These are phyloP conservation scores for Neoarthrinium moseri DNA, from an alignment of 2,329 filamentous ascomycete species.

Conservation along the genomic window DNA sequence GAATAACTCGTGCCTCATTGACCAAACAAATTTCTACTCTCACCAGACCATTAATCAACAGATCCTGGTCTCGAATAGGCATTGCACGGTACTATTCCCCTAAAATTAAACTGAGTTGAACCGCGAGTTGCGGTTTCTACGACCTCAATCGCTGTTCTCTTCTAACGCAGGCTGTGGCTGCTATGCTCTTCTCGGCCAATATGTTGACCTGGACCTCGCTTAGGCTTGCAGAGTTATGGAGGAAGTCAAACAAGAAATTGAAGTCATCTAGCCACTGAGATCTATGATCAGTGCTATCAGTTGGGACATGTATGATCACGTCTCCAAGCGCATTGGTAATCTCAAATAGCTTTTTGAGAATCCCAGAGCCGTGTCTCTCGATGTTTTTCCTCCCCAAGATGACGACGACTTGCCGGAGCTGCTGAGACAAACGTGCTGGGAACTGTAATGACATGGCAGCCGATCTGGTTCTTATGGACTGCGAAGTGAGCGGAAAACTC, in stretches of 20 bases:
- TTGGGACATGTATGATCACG: constrained; percentile 1
- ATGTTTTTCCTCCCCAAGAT: not conserved
- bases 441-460: constrained; percentile 3
- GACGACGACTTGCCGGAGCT: not conserved
- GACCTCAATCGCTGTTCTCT: too few relatives aligned
- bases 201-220: not conserved
- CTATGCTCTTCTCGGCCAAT: not conserved
- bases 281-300: not conserved
- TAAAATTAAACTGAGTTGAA: too few relatives aligned
- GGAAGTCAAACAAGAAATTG: not conserved
- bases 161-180: not conserved
- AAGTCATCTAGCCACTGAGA: constrained; percentile 1
- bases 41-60: too few relatives aligned
- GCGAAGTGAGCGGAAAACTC: not conserved
- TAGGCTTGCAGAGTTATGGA: constrained; percentile 1
- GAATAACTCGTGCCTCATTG: too few relatives aligned
- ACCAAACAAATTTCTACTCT: too few relatives aligned
- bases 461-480: not conserved
- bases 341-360: constrained; percentile 1
- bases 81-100: too few relatives aligned
- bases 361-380: not conserved
- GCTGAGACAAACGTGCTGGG: not conserved
- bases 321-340: constrained; percentile 1
- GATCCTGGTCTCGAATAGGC: too few relatives aligned
- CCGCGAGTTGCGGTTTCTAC: too few relatives aligned